These are phyloP conservation scores for Phytophthora tubulina DNA, from an alignment of 352 stramenopile species.

Conservation along the genomic window DNA sequence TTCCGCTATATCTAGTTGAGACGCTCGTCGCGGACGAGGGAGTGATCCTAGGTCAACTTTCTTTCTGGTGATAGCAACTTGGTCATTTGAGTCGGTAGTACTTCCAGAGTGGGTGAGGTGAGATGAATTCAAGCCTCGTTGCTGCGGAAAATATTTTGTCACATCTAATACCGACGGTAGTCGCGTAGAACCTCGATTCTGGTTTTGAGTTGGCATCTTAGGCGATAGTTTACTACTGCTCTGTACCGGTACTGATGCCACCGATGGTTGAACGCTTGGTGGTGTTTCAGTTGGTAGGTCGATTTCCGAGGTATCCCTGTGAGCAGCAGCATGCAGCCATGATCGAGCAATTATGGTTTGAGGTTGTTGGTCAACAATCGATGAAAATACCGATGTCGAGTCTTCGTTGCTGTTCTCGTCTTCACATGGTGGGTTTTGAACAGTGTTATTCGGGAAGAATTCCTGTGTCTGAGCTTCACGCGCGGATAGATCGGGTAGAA, in stretches of 20 bases:
- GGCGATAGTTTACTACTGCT: background rate
- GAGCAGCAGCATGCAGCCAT: no score
- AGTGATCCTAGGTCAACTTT: conserved; percentile 33
- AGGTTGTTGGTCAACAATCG: background rate
- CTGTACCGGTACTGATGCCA: background rate
- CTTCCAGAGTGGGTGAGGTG: background rate
- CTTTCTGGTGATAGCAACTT: conserved; percentile 33
- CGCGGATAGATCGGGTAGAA: background rate
- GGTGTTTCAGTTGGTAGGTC: background rate
- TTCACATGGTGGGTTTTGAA: background rate
- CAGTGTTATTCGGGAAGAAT: background rate
- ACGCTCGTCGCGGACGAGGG: conserved; percentile 9
- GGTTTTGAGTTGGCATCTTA: background rate
- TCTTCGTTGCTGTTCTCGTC: conserved; percentile 4
- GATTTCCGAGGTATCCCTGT: background rate
- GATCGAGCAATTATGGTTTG: background rate
- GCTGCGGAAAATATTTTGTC: conserved; percentile 28
- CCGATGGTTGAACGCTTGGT: conserved; percentile 1
- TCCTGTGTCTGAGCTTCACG: conserved; percentile 3
- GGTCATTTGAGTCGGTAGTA: background rate
- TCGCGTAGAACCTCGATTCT: conserved; percentile 14
- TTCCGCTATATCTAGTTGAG: conserved; percentile 8
- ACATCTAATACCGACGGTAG: conserved; percentile 37
- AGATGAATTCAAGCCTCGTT: conserved; percentile 5
- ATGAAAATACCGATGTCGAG: background rate